Evolutionary conservation across 1,284 basidiomycete species (phyloP).

Genomic region (Erythrobasidium hasegawianum): DNA sequence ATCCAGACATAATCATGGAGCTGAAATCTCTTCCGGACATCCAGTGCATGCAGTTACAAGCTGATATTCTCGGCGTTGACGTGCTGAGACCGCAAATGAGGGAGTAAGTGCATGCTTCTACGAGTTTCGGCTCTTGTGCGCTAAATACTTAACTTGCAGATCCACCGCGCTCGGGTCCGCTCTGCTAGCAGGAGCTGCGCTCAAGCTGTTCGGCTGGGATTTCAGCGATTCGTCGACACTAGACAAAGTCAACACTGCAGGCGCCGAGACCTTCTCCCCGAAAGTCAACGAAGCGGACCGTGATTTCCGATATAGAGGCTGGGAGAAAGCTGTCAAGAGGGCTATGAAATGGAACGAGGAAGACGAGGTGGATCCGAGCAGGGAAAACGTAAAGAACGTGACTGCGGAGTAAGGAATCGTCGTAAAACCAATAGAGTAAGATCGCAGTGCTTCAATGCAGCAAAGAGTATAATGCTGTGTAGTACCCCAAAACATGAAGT

Average conservation of each 20-base stretch:
- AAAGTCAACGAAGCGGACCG: slow-evolving; percentile 58
- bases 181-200: slow-evolving; percentile 84
- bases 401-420: too few relatives aligned
- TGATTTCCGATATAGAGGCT: slow-evolving; percentile 64
- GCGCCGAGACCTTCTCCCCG: slow-evolving; percentile 69
- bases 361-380: background rate
- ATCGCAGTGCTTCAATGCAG: too few relatives aligned
- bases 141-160: background rate
- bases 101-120: slow-evolving; percentile 57
- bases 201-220: slow-evolving; percentile 92
- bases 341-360: slow-evolving; percentile 64
- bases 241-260: slow-evolving; percentile 81
- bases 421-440: too few relatives aligned
- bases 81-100: slow-evolving; percentile 93
- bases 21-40: background rate
- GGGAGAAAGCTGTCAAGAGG: slow-evolving; percentile 79
- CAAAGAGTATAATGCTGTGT: too few relatives aligned
- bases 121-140: background rate
- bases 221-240: slow-evolving; percentile 78
- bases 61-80: slow-evolving; percentile 86
- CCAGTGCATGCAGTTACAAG: slow-evolving; percentile 88
- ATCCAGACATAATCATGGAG: background rate
- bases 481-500: too few relatives aligned
- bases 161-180: slow-evolving; percentile 96
- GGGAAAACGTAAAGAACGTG: too few relatives aligned